Evolutionary conservation across 2,329 filamentous ascomycete species (phyloP).

Genomic region (Trichoderma sp.): DNA sequence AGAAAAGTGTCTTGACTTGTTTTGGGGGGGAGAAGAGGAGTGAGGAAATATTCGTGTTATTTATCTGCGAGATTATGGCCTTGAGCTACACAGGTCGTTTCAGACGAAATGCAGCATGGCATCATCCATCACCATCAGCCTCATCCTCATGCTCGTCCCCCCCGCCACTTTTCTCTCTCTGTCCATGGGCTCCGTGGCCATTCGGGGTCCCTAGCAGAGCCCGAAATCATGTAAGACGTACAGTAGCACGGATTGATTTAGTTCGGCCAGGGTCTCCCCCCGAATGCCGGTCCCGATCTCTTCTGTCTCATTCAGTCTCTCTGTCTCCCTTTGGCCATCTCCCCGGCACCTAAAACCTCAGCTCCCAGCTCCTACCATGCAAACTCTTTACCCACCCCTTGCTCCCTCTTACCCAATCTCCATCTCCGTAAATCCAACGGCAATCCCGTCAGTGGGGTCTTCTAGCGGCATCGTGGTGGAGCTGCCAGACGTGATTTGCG

Average conservation of each 20-base stretch:
- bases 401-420: neutral
- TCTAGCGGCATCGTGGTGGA: neutral
- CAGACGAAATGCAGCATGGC: neutral
- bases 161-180: neutral
- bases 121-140: neutral
- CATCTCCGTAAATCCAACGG: neutral
- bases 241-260: neutral
- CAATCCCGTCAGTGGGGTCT: neutral
- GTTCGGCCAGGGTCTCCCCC: neutral
- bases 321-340: neutral
- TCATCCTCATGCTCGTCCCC: neutral
- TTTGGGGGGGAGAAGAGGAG: neutral
- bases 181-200: neutral
- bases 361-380: neutral
- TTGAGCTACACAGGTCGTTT: neutral
- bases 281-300: neutral
- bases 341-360: neutral
- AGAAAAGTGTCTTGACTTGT: neutral
- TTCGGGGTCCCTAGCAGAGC: neutral
- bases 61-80: neutral
- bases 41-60: neutral
- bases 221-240: neutral
- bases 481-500: neutral
- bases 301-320: neutral
- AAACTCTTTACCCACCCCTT: neutral